phyloP scores from a whole-genome alignment of 192 early-diverging fungal species.

The Coemansia sp. region DNA sequence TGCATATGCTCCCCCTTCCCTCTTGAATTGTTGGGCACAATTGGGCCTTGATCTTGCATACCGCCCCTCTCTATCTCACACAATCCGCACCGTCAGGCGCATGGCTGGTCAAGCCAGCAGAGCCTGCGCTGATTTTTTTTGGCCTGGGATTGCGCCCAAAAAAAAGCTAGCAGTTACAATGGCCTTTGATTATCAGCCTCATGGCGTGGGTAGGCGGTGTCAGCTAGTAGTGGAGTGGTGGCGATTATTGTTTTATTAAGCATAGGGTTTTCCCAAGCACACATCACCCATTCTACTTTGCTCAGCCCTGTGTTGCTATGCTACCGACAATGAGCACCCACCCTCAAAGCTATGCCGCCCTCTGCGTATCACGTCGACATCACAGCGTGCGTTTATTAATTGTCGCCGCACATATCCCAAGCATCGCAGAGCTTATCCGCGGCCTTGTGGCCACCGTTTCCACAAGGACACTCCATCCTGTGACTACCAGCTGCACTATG shows the following conservation, averaged over 20 bases:
- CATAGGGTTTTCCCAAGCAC: background rate
- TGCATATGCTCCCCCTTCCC: background rate
- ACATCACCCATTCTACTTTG: background rate
- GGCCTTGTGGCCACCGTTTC: background rate
- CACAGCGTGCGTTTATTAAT: conserved; percentile 5
- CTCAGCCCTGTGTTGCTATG: background rate
- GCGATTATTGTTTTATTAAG: background rate
- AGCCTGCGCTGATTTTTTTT: conserved; percentile 1
- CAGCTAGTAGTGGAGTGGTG: background rate
- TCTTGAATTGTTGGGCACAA: background rate
- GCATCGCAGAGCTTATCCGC: background rate
- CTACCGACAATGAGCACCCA: background rate
- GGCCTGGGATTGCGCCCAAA: background rate
- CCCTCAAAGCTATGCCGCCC: background rate
- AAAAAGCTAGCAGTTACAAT: background rate
- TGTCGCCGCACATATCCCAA: conserved; percentile 7
- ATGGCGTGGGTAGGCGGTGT: background rate
- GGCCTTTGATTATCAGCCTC: background rate
- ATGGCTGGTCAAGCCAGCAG: background rate
- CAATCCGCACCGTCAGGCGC: background rate
- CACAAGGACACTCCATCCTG: background rate
- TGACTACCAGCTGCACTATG: background rate
- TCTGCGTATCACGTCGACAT: conserved; percentile 1
- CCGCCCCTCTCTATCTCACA: background rate
- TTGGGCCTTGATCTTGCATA: conserved; percentile 1